These are phyloP conservation scores for Hagleromyces aurorensis DNA, from an alignment of 805 yeast genomes.

Conservation along the genomic window DNA sequence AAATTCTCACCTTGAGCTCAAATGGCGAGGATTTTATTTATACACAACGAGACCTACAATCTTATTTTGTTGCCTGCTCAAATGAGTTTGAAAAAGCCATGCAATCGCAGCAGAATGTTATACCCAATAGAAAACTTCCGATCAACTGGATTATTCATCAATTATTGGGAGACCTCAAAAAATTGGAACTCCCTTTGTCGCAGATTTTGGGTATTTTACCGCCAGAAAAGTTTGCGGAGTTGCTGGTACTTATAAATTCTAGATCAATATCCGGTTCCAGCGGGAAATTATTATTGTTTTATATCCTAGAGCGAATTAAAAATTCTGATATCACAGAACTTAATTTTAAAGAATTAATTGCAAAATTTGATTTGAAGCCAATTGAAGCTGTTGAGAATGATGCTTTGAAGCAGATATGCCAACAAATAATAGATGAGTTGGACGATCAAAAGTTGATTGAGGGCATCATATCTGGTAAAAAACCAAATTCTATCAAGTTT, in stretches of 20 bases:
- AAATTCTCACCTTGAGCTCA: constrained; percentile 48
- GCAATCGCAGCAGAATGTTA: constrained; percentile 13
- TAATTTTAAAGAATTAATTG: constrained; percentile 39
- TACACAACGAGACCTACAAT: constrained; percentile 33
- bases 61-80: too few species aligned
- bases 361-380: constrained; percentile 42
- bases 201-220: constrained; percentile 33
- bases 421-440: constrained; percentile 34
- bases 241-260: constrained; percentile 44
- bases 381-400: constrained; percentile 29
- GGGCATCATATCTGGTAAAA: constrained; percentile 50
- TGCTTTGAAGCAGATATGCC: constrained; percentile 37
- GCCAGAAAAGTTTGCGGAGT: constrained; percentile 41
- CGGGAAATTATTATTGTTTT: constrained; percentile 57
- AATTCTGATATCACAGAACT: constrained; percentile 24
- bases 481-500: constrained; percentile 57
- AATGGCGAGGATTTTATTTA: constrained; percentile 23
- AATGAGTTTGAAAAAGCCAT: constrained; percentile 33
- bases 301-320: constrained; percentile 45
- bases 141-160: constrained; percentile 83
- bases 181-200: constrained; percentile 32
- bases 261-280: constrained; percentile 52
- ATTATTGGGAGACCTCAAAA: constrained; percentile 59
- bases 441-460: constrained; percentile 46
- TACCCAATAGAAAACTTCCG: constrained; percentile 34